Conservation (phyloP, 371 early-diverging fungal species). For the Amoeboaphelidium protococcarum region DNA sequence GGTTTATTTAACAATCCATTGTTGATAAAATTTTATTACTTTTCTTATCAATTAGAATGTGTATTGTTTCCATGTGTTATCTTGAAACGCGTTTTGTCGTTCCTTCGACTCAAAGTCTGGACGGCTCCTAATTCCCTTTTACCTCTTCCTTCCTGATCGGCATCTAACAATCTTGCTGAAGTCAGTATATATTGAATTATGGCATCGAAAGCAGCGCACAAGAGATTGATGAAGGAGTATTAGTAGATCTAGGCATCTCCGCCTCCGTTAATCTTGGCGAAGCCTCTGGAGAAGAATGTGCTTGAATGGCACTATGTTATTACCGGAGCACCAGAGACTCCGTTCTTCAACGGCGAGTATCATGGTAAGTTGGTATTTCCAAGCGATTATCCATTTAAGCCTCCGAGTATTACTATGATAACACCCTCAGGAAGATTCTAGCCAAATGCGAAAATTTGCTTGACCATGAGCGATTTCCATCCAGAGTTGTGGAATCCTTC, state of each 20-base stretch:
- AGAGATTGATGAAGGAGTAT: conserved; percentile 67
- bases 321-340: conserved; percentile 73
- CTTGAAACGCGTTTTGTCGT: no score
- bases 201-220: neutral
- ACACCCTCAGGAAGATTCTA: conserved; percentile 42
- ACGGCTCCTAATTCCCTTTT: no score
- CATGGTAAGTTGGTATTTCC: conserved; percentile 86
- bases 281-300: conserved; percentile 73
- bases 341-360: conserved; percentile 67
- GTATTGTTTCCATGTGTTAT: no score
- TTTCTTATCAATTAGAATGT: no score
- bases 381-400: conserved; percentile 80
- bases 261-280: conserved; percentile 37
- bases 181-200: neutral
- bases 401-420: conserved; percentile 77
- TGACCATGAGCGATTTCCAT: conserved; percentile 81
- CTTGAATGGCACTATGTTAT: conserved; percentile 94
- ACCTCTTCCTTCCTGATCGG: no score
- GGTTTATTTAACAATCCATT: no score
- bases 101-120: no score
- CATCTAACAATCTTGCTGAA: no score
- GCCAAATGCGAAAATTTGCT: conserved; percentile 24
- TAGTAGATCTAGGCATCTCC: conserved; percentile 34
- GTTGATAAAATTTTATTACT: no score
- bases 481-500: conserved; percentile 75